Evolutionary conservation across 2,329 filamentous ascomycete species (phyloP).

Genomic region (Beauveria varroae): DNA sequence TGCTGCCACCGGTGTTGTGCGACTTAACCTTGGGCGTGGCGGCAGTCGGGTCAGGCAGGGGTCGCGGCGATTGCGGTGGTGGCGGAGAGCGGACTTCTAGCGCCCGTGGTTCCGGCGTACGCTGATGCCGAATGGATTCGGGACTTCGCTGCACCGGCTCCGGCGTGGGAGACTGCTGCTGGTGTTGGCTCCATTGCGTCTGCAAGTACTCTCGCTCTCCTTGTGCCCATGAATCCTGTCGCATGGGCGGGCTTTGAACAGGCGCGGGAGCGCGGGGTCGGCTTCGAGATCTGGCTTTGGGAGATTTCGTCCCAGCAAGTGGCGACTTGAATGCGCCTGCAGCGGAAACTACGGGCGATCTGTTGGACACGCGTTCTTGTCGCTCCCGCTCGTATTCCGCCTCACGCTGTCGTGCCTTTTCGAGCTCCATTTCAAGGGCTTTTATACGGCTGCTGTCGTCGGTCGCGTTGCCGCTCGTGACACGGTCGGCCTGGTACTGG

Average conservation of each 20-base stretch:
- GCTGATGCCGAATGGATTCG: conserved; percentile 8
- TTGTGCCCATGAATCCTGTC: conserved; percentile 56
- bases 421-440: conserved; percentile 68
- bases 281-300: conserved; percentile 34
- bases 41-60: conserved; percentile 33
- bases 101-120: conserved; percentile 7
- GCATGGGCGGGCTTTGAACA: conserved; percentile 35
- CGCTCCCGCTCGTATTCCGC: conserved; percentile 54
- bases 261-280: conserved; percentile 23
- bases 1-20: conserved; percentile 29
- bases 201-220: conserved; percentile 59
- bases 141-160: conserved; percentile 18
- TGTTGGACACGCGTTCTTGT: conserved; percentile 36
- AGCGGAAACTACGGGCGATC: background rate
- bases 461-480: conserved; percentile 28
- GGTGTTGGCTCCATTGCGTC: conserved; percentile 42
- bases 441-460: conserved; percentile 59
- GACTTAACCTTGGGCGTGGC: conserved; percentile 24
- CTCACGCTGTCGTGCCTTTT: conserved; percentile 55
- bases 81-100: conserved; percentile 13
- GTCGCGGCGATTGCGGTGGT: conserved; percentile 28
- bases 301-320: conserved; percentile 1
- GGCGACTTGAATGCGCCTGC: conserved; percentile 2
- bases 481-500: conserved; percentile 72
- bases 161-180: conserved; percentile 25